Base-by-base conservation (phyloP, 306 rosid genomes). In the Hippophae rhamnoides region DNA sequence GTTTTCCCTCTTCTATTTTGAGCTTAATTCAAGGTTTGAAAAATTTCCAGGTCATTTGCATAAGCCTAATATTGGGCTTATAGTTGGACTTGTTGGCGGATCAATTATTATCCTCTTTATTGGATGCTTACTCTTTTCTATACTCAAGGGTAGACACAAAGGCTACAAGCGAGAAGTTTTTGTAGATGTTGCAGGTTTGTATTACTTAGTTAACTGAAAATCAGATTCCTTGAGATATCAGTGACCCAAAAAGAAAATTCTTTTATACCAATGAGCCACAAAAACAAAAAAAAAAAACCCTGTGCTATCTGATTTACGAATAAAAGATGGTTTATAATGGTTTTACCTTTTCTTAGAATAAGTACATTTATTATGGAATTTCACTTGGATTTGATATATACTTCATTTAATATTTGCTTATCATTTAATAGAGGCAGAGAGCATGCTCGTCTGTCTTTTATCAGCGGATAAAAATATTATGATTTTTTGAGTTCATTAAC, bases 161-260 rank as follows among this genome's bases (percentile, higher is more conserved):
- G 78, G 81, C 67, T 77, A 75, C 80, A 93, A 60, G 75, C 84
- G 78, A 38, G 99, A 93, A 78, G 79, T 88, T 64, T 88, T 63
- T 82, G 95, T 82, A n/a, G 99, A 93, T 68, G 97, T 93, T 79
- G 76, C 97, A 84, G 99, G 99, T 90, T 73, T 63, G 77, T 64
- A 66, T 71, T 79, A 43, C 72, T 62, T 12, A 48, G 13, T 5
- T 48, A 14, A 48, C 13, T 48, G n/a, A 47, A 48, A 11, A 1
- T n/a, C 52, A 6, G 38, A 31, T 31, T 31, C 38, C 38, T 4
- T 31, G 38, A 31, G 38, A 31, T 31, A 31, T 31, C 38, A 31
- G 2, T 31, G 38, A 31, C 38, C 38, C 38, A 2, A 31, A 31
- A 4, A 31, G 5, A 31, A 31, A 31, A 2, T 31, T 31, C 38